Evolutionary conservation across 1,284 basidiomycete species (phyloP), one percentile per base, ranked within the genome.

Genomic region (Pholiota adiposa): DNA sequence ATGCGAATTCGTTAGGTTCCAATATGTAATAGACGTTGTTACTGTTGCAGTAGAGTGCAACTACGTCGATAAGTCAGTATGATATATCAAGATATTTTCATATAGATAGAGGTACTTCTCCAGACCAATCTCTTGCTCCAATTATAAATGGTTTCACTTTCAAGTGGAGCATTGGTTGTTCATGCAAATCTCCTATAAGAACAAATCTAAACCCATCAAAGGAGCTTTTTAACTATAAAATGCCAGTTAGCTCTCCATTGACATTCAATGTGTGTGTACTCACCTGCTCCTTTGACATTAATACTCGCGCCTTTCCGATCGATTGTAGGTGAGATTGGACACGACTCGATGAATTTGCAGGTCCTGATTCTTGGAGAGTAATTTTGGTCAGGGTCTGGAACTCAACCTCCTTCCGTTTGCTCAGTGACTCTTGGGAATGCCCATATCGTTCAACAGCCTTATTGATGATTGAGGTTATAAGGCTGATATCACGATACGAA

Each of bases 1-100:
- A 71, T 99, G 96, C 50, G 97, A 99, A 71, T 98, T 97, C 27
- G 92, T 90, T 56, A 99, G 77, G 75, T 99, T 99, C 93, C 95
- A 99, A 72, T 97, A 99, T 66, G 91, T 95, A 72, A 98, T 91
- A 56, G 90, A 88, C 2, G 88, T 88, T 18, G 88, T 88, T 65
- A 97, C 79, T 0, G 91, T 89, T 0, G 90, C 93, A 3, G 87
- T 89, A 8, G 93, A 89, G 71, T 90, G 89, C 50, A 97, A 77
- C 94, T 97, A 57, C 50, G 60, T 54, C 57, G 61, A 54, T 55
- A 29, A 36, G 25, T 21, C 7, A 51, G 11, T 56, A n/a, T 23
- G 21, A 21, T n/a, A 50, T 25, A 14, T 49, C 31, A 14, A 4
- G 41, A 40, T 36, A 40, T 21, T 7, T 34, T 38, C 4, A 40